A percentile compares a stretch with the other conserved stretches of the same genome.
phyloP scores from a whole-genome alignment of 352 stramenopile genomes.

The Pythium plurisporium region DNA sequence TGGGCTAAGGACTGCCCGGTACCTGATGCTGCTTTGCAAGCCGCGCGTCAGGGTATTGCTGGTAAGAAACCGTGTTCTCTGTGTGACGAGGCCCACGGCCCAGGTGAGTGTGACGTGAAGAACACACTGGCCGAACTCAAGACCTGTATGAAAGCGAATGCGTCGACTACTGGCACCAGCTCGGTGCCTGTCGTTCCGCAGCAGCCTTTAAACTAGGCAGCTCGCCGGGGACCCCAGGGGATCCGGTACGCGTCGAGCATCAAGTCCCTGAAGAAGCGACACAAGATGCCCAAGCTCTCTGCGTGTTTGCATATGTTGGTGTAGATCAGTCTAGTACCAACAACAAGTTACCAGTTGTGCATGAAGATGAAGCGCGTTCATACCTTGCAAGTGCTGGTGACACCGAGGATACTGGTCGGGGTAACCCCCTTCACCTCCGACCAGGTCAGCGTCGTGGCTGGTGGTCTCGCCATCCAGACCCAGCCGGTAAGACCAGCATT shows the following conservation, averaged over 20 bases:
- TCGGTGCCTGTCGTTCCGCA: background rate
- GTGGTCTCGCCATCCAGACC: background rate
- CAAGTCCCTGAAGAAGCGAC: background rate
- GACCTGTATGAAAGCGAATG: too few relatives aligned
- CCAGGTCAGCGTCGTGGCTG: constrained; percentile 8
- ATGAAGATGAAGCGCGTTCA: constrained; percentile 6
- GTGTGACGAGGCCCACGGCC: background rate
- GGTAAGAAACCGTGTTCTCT: background rate
- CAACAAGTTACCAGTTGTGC: background rate
- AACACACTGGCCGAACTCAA: background rate
- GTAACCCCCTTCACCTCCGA: background rate
- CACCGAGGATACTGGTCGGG: background rate
- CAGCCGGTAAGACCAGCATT: background rate
- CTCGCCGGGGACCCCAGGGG: constrained; percentile 2
- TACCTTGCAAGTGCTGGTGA: constrained; percentile 2
- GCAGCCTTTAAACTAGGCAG: constrained; percentile 10
- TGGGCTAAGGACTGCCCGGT: background rate
- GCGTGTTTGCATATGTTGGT: constrained; percentile 5
- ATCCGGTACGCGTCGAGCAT: constrained; percentile 7
- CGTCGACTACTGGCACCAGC: background rate
- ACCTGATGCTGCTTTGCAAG: background rate
- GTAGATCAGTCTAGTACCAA: background rate
- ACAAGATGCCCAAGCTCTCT: background rate
- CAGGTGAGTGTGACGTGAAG: background rate
- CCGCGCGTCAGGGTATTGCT: background rate